Evolutionary conservation across 495 filamentous ascomycete genomes (phyloP).

Genomic region (Xylaria longipes): DNA sequence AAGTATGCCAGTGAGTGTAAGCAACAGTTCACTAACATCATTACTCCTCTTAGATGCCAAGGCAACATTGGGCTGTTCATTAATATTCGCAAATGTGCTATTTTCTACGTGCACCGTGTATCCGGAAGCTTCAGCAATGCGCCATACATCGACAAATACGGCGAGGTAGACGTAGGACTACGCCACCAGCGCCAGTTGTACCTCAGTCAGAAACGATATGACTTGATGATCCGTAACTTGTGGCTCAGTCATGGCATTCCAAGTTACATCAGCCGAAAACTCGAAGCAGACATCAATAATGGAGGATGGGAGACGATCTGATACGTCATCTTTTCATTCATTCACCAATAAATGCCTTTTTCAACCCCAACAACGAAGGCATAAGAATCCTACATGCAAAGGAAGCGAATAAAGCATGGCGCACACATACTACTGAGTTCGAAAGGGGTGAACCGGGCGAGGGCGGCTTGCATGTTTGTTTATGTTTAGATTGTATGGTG

Average conservation of each 20-base stretch:
- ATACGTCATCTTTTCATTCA: conserved; percentile 14
- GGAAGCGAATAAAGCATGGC: neutral
- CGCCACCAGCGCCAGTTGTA: conserved; percentile 84
- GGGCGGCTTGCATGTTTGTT: conserved; percentile 6
- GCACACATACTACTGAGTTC: neutral
- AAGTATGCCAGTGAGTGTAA: neutral
- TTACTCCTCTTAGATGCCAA: conserved; percentile 69
- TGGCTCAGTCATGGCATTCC: conserved; percentile 90
- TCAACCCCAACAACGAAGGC: neutral
- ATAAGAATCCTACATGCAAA: neutral
- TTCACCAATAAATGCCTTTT: neutral
- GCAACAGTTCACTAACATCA: conserved; percentile 30
- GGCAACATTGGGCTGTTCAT: conserved; percentile 89
- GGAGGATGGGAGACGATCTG: conserved; percentile 95
- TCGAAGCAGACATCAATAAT: conserved; percentile 94
- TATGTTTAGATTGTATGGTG: neutral
- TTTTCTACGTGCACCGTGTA: conserved; percentile 81
- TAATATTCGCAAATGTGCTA: conserved; percentile 92
- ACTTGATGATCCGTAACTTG: conserved; percentile 79
- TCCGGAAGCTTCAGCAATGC: conserved; percentile 85
- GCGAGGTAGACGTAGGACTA: conserved; percentile 87
- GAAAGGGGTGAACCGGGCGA: neutral
- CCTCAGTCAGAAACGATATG: conserved; percentile 91
- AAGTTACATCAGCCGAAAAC: conserved; percentile 83
- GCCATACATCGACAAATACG: conserved; percentile 94